phyloP scores from a whole-genome alignment of 805 yeast species.

The Lipomyces mesembrius region DNA sequence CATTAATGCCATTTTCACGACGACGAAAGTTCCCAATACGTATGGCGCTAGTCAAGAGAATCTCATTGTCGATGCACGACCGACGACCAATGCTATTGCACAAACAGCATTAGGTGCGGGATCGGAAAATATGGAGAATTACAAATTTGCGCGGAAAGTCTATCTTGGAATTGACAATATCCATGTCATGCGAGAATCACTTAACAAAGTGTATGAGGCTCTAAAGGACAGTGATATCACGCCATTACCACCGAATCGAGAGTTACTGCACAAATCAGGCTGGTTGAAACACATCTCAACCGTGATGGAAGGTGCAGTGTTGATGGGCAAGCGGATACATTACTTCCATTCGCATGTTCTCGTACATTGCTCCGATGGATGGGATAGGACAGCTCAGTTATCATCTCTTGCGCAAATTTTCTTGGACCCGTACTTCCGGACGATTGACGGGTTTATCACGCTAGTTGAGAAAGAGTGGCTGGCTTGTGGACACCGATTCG shows the following conservation, averaged over 20 bases:
- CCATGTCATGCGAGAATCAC: constrained; percentile 90
- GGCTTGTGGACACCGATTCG: constrained; percentile 89
- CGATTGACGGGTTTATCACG: constrained; percentile 82
- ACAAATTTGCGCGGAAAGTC: constrained; percentile 68
- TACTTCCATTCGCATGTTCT: constrained; percentile 80
- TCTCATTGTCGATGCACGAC: constrained; percentile 87
- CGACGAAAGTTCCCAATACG: constrained; percentile 51
- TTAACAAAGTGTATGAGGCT: constrained; percentile 63
- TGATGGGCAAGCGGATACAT: constrained; percentile 79
- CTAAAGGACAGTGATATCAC: constrained; percentile 71
- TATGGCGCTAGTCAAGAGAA: constrained; percentile 53
- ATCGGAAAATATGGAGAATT: constrained; percentile 88
- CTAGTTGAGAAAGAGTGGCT: constrained; percentile 94
- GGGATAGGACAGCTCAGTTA: constrained; percentile 96
- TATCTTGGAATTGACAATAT: constrained; percentile 93
- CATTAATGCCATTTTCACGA: constrained; percentile 70
- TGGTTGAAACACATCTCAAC: constrained; percentile 79
- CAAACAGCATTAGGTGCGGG: constrained; percentile 99
- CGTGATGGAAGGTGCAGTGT: constrained; percentile 73
- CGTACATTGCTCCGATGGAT: constrained; percentile 96
- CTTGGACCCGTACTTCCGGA: constrained; percentile 87
- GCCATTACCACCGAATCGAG: constrained; percentile 57
- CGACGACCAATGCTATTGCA: constrained; percentile 92
- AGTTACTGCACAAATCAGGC: constrained; percentile 63
- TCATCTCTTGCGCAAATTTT: constrained; percentile 83